A percentile compares a stretch with the other conserved stretches of the same genome.
These are phyloP conservation scores for Ogataea pilisensis DNA, from an alignment of 805 yeast species.

Conservation along the genomic window DNA sequence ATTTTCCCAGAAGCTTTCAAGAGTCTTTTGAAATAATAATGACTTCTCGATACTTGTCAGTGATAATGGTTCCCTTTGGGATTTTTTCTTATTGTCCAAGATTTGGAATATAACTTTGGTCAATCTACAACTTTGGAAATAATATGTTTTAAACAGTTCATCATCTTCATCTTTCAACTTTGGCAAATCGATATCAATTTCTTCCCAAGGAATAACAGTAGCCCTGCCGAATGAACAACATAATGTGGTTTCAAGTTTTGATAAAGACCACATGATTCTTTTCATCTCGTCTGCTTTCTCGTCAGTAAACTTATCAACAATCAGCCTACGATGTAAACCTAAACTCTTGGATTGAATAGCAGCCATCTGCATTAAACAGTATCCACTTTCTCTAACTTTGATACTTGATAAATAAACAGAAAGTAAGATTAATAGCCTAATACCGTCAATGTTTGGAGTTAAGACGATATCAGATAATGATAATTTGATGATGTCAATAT, in stretches of 20 bases:
- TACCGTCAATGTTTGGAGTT: constrained; percentile 42
- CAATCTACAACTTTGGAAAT: constrained; percentile 32
- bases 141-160: constrained; percentile 30
- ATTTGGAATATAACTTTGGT: constrained; percentile 37
- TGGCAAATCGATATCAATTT: constrained; percentile 41
- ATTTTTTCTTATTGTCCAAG: constrained; percentile 35
- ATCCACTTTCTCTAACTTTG: constrained; percentile 45
- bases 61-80: constrained; percentile 37
- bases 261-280: constrained; percentile 42
- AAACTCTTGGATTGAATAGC: constrained; percentile 44
- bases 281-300: constrained; percentile 38
- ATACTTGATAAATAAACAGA: constrained; percentile 41
- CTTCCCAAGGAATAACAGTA: constrained; percentile 40
- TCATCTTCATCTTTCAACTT: constrained; percentile 26
- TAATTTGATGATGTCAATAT: constrained; percentile 39
- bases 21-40: constrained; percentile 31
- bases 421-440: constrained; percentile 38
- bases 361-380: constrained; percentile 44
- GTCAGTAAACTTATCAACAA: constrained; percentile 31
- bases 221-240: constrained; percentile 45
- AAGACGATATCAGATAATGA: constrained; percentile 40
- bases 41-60: constrained; percentile 38
- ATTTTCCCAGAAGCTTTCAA: constrained; percentile 33
- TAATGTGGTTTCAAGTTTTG: constrained; percentile 37
- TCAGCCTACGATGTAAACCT: constrained; percentile 42